phyloP scores from a whole-genome alignment of 306 rosid genomes.

The Lathyrus oleraceus region DNA sequence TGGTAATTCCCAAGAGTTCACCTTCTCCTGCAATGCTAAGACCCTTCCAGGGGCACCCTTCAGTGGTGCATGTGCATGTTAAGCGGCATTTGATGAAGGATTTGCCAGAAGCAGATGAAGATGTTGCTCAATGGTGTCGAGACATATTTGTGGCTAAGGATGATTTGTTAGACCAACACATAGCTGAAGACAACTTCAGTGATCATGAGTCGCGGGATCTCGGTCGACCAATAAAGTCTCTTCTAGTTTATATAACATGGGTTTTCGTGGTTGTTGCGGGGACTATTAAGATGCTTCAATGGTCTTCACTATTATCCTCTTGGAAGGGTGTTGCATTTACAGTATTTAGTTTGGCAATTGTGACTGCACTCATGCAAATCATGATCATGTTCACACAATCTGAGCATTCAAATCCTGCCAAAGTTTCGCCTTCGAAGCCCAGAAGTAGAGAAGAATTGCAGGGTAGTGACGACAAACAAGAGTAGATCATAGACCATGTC shows the following conservation, averaged over 20 bases:
- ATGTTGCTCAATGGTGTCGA: conserved; percentile 94
- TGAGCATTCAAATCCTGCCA: conserved; percentile 77
- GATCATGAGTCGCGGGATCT: conserved; percentile 59
- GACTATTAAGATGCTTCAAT: conserved; percentile 59
- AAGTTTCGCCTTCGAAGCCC: conserved; percentile 55
- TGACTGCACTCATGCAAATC: conserved; percentile 78
- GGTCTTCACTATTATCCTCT: conserved; percentile 80
- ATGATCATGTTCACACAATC: conserved; percentile 85
- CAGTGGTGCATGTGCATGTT: conserved; percentile 90
- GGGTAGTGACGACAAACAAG: conserved; percentile 48
- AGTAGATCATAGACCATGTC: no score
- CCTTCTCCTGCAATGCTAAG: conserved; percentile 89
- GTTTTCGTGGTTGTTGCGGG: conserved; percentile 58
- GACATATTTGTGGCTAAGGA: conserved; percentile 91
- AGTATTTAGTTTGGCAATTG: conserved; percentile 49
- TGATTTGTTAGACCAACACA: conserved; percentile 79
- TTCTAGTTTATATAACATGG: conserved; percentile 80
- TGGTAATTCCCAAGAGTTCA: conserved; percentile 76
- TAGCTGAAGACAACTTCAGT: conserved; percentile 64
- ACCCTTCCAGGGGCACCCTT: conserved; percentile 79
- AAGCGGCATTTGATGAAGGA: conserved; percentile 88
- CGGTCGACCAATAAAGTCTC: conserved; percentile 75
- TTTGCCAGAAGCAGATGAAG: conserved; percentile 82
- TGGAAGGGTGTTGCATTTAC: conserved; percentile 84
- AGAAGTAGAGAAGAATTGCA: conserved; percentile 38